Percentiles rank a stretch among this genome's conserved stretches.
Conservation (phyloP, 148 eudicot genomes). For the Polygonum aviculare region DNA sequence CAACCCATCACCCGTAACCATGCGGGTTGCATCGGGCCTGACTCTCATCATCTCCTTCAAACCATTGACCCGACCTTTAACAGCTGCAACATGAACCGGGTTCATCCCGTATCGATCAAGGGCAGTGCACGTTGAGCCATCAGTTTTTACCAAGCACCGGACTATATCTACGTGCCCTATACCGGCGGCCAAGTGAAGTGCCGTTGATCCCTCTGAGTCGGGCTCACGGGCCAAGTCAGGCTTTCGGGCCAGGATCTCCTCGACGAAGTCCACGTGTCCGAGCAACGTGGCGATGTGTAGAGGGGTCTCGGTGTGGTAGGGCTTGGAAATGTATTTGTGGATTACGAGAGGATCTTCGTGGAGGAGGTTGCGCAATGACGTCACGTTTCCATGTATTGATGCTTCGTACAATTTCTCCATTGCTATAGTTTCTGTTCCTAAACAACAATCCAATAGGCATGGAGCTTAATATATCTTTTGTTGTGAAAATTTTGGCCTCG, state of each 20-base stretch:
- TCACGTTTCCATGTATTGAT: neutral
- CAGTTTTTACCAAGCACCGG: neutral
- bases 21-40: neutral
- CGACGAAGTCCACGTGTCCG: conserved; percentile 1
- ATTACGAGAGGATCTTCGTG: conserved; percentile 3
- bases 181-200: neutral
- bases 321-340: neutral
- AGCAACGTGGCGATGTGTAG: neutral
- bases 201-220: neutral
- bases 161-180: neutral
- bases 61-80: neutral
- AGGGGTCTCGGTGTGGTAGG: neutral
- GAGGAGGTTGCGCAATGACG: neutral
- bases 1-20: neutral
- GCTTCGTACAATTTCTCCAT: neutral
- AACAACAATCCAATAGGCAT: neutral
- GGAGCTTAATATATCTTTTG: neutral
- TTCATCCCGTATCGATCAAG: neutral
- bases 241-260: neutral
- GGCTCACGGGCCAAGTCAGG: neutral
- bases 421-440: neutral
- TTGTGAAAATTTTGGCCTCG: neutral
- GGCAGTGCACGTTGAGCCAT: neutral
- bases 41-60: neutral
- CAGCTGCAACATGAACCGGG: neutral